Conservation (phyloP, 73 alveolate genomes). For the Loxodes magnus region DNA sequence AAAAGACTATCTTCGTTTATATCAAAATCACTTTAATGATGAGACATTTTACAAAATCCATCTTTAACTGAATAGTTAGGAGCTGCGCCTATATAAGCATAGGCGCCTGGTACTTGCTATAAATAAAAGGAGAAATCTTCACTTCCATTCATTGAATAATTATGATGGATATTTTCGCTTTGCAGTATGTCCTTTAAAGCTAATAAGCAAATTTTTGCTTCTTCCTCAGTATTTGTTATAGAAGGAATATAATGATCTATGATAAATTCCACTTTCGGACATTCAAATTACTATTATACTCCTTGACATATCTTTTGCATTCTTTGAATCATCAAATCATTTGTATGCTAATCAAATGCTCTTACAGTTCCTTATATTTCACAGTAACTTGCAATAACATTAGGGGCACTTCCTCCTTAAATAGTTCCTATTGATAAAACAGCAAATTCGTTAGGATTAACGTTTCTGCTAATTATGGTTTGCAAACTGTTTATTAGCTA, state of each 20-base stretch:
- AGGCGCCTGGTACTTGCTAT: constrained; percentile 44
- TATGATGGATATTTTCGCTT: neutral
- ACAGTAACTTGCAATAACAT: constrained; percentile 4
- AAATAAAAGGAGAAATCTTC: constrained; percentile 51
- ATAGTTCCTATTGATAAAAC: constrained; percentile 5
- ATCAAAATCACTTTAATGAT: too few species aligned
- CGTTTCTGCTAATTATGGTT: constrained; percentile 14
- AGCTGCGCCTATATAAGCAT: too few species aligned
- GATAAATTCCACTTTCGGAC: neutral
- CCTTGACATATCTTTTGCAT: constrained; percentile 10
- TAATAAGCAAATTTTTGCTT: neutral
- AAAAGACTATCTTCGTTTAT: too few species aligned
- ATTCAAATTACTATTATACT: neutral
- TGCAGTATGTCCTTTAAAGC: neutral
- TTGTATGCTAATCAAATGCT: constrained; percentile 11
- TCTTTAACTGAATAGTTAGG: too few species aligned
- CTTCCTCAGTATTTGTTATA: neutral
- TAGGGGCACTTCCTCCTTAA: neutral
- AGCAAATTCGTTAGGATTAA: constrained; percentile 12
- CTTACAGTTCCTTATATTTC: constrained; percentile 33
- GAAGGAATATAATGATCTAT: constrained; percentile 2
- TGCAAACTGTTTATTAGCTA: constrained; percentile 7
- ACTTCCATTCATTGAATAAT: constrained; percentile 19
- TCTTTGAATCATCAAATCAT: constrained; percentile 4
- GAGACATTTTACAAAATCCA: too few species aligned